Conservation (phyloP, 768 basidiomycete species). For the Tulasnella sp. region DNA sequence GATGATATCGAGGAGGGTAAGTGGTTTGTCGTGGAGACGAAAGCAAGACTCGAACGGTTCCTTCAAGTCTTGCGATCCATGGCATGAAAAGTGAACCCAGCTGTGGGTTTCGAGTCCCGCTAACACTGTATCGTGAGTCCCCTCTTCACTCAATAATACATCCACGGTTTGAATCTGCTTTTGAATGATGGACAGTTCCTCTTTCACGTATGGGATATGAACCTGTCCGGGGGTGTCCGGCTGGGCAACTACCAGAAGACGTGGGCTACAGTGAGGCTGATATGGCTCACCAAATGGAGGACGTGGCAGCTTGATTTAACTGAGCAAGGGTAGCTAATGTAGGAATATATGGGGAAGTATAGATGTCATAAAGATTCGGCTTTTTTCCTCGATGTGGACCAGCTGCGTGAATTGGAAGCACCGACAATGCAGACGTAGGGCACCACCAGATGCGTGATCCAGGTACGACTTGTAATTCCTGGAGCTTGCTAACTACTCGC, state of each 20-base stretch:
- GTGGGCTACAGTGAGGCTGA: not conserved
- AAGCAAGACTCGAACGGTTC: slow-evolving; percentile 4
- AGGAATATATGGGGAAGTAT: slow-evolving; percentile 1
- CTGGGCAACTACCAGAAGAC: not conserved
- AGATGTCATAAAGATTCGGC: not conserved
- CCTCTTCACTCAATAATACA: not conserved
- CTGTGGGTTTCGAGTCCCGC: not conserved
- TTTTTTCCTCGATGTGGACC: not conserved
- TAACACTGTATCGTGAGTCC: not conserved
- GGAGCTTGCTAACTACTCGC: not conserved
- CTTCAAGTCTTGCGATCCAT: not conserved
- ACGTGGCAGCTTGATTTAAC: not conserved
- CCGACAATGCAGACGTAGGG: not conserved
- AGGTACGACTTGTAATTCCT: not conserved
- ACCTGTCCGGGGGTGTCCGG: not conserved
- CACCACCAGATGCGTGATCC: slow-evolving; percentile 10
- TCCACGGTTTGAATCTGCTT: not conserved
- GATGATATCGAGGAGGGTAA: slow-evolving; percentile 2
- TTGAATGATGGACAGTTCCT: not conserved
- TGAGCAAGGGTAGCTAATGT: not conserved
- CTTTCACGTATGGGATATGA: not conserved
- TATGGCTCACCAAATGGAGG: not conserved
- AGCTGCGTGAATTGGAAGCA: slow-evolving; percentile 6
- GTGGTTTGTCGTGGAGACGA: not conserved
- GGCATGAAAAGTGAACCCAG: slow-evolving; percentile 9